These are phyloP conservation scores for Effrenium voratum DNA, from an alignment of 73 alveolate species.

Conservation along the genomic window DNA sequence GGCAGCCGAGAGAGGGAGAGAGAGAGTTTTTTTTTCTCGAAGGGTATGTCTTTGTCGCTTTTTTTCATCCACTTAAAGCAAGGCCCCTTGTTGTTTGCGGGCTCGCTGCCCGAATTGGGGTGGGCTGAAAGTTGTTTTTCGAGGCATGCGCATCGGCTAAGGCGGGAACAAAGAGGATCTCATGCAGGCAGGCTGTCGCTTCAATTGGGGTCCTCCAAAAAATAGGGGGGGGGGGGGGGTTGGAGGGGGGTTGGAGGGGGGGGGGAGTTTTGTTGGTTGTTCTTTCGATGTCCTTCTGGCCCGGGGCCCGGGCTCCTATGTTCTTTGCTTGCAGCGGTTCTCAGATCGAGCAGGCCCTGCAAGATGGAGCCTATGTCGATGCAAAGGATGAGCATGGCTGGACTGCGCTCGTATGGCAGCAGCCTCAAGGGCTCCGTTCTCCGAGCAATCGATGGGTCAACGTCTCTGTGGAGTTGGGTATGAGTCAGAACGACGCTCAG, in stretches of 20 bases:
- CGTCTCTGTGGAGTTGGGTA: no score
- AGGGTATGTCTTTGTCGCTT: background rate
- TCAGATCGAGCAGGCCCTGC: slow-evolving; percentile 8
- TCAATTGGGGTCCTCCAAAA: background rate
- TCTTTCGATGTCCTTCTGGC: no score
- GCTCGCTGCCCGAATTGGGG: background rate
- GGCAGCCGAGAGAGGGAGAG: background rate
- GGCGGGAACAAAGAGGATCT: slow-evolving; percentile 36
- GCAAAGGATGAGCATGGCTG: slow-evolving; percentile 78
- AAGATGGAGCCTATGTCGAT: slow-evolving; percentile 85
- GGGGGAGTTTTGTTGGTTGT: no score
- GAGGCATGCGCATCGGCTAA: background rate
- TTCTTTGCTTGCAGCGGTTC: background rate
- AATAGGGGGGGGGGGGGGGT: background rate
- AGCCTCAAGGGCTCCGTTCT: background rate
- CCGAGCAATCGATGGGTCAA: no score
- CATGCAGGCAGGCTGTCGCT: background rate
- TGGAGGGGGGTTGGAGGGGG: background rate
- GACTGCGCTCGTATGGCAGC: slow-evolving; percentile 57
- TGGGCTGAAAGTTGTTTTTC: background rate
- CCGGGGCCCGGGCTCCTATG: no score
- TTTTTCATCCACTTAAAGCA: background rate
- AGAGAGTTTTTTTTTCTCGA: background rate
- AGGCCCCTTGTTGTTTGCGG: background rate
- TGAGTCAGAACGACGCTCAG: no score